Base-by-base conservation (phyloP, 495 filamentous ascomycete species). In the Xylaria intraflava region DNA sequence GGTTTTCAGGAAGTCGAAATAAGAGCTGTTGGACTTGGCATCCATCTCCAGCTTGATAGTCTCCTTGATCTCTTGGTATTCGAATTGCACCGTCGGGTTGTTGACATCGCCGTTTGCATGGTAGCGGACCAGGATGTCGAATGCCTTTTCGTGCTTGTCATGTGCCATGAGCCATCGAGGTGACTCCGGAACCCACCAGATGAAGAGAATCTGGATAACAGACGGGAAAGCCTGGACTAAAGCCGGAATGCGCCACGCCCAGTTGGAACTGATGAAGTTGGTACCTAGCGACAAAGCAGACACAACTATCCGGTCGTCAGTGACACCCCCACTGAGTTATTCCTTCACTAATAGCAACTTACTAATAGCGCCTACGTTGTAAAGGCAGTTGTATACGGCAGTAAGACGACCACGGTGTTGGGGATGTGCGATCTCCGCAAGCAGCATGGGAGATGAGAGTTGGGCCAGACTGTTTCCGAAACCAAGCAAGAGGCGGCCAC, bases 371-470 rank as follows among this genome's bases (percentile, higher is more conserved):
- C 79, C 80, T 23, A 79, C 70, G 65, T 84, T 83, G 75, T 77
- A 84, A 56, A 78, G 73, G 64, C 78, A 79, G 69, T 87, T 85
- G 64, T 85, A 87, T 33, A 86, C 78, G 22, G 80, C 78, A 38
- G 80, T 84, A 62, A 85, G 77, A 60, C 80, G 72, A 31, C 77
- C 83, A 67, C 82, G 82, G 48, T 85, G 83, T 65, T 86, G 82
- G 12, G 83, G 80, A 59, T 86, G 83, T 33, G 75, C 76, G 40
- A 87, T 64, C 67, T 87, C 83, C 27, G 81, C 81, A 33, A 86
- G 73, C 48, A 86, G 67, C 57, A 85, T 74, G 38, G 83, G 82
- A 12, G 83, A 78, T 20, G 79, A 76, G 46, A 82, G 75, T 61
- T 85, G 78, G 19, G 80, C 76, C 40, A 83, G 67, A 17, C 73